Percentiles rank a stretch among this genome's conserved stretches.
phyloP scores from a whole-genome alignment of 768 basidiomycete species.

The Dentipellis fragilis region DNA sequence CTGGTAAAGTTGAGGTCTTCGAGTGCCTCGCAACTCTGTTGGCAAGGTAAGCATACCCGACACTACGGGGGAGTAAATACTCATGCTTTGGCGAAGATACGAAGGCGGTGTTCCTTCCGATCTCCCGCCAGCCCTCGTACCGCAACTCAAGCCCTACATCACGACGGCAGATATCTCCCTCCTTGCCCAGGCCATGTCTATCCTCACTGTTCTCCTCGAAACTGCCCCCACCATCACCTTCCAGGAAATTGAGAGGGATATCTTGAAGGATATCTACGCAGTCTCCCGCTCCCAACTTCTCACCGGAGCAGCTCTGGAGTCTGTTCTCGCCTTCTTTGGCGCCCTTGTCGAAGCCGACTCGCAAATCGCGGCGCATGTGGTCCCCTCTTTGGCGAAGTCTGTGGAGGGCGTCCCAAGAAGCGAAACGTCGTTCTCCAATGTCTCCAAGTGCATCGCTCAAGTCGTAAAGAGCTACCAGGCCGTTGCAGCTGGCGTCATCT shows the following conservation, averaged over 20 bases:
- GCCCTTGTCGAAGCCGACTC: conserved; percentile 76
- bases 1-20: conserved; percentile 75
- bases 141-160: conserved; percentile 69
- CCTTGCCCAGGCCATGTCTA: conserved; percentile 60
- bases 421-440: conserved; percentile 52
- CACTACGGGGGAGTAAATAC: too few relatives aligned
- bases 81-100: conserved; percentile 25
- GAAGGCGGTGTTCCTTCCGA: conserved; percentile 38
- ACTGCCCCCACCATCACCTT: conserved; percentile 58
- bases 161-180: conserved; percentile 69
- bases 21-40: conserved; percentile 64
- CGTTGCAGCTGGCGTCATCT: conserved; percentile 75
- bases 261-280: conserved; percentile 53
- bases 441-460: conserved; percentile 78
- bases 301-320: conserved; percentile 69
- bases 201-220: conserved; percentile 59
- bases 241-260: conserved; percentile 65
- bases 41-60: conserved; percentile 35
- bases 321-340: conserved; percentile 72
- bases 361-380: conserved; percentile 73
- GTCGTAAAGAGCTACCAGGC: conserved; percentile 63
- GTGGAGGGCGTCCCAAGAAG: conserved; percentile 55
- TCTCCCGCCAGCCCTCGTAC: conserved; percentile 53
- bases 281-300: conserved; percentile 75
- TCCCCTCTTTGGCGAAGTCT: conserved; percentile 60